phyloP scores from a whole-genome alignment of 768 basidiomycete species.

The Leccinum boreale region DNA sequence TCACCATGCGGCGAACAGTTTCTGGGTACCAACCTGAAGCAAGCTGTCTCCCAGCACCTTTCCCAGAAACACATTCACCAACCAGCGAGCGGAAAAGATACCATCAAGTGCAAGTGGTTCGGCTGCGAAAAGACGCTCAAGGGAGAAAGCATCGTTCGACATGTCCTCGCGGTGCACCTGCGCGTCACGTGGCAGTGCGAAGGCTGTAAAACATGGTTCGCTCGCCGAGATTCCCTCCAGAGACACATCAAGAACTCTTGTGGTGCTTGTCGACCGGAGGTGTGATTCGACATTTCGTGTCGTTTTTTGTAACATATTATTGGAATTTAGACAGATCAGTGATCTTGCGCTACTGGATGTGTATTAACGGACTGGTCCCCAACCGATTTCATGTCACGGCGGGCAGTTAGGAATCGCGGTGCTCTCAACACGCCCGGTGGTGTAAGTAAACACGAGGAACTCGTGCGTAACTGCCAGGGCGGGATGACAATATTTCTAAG shows the following conservation, averaged over 20 bases:
- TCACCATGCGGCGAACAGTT: constrained; percentile 1
- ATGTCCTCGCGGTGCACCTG: constrained; percentile 23
- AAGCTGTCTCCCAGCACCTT: constrained; percentile 13
- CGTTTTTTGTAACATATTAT: not conserved
- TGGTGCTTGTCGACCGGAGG: not conserved
- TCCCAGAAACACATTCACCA: not conserved
- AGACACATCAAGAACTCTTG: constrained; percentile 23
- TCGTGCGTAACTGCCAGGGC: not conserved
- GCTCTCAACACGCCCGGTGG: not conserved
- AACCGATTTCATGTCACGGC: not conserved
- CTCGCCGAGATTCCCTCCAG: constrained; percentile 25
- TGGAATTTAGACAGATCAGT: not conserved
- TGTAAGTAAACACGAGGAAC: not conserved
- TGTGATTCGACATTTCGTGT: not conserved
- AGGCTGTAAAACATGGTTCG: constrained; percentile 23
- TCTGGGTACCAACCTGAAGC: constrained; percentile 7
- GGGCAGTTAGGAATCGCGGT: too few relatives aligned
- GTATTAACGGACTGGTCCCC: not conserved
- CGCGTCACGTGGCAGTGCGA: constrained; percentile 9
- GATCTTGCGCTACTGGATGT: not conserved
- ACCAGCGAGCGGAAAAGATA: constrained; percentile 4
- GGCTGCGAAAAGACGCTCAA: constrained; percentile 24
- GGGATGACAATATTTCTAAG: not conserved
- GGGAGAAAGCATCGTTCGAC: constrained; percentile 23
- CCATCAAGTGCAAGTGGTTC: constrained; percentile 13